Conservation (phyloP, 176 grass and related monocot species). For the Carex cristatella region DNA sequence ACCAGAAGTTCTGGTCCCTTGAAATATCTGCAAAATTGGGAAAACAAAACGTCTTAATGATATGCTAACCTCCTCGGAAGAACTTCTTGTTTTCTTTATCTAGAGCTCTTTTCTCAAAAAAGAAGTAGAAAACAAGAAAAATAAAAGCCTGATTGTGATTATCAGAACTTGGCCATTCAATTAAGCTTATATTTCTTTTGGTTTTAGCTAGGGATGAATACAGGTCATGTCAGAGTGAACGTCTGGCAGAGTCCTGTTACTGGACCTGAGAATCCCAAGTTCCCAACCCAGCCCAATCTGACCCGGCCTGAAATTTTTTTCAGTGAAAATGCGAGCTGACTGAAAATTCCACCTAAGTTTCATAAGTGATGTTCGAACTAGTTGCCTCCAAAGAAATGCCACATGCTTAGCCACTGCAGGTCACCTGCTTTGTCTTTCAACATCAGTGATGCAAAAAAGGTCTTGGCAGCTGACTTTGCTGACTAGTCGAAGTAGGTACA, state of each 20-base stretch:
- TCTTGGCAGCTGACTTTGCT: background rate
- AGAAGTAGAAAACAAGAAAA: background rate
- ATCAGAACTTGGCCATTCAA: background rate
- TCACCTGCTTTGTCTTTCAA: background rate
- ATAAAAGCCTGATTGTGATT: background rate
- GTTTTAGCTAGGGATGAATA: background rate
- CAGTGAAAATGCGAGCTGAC: background rate
- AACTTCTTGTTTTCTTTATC: background rate
- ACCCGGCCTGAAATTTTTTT: background rate
- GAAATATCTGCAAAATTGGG: conserved; percentile 53
- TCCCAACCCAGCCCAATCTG: background rate
- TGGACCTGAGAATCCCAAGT: background rate
- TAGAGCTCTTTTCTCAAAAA: background rate
- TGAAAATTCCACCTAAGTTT: background rate
- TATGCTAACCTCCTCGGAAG: background rate
- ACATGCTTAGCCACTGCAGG: background rate
- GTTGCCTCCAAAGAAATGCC: background rate
- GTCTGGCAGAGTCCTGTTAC: background rate
- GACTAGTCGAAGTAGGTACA: background rate
- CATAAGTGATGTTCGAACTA: background rate
- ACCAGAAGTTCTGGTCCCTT: conserved; percentile 94
- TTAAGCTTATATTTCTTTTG: conserved; percentile 7
- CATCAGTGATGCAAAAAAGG: background rate
- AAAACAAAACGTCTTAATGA: conserved; percentile 7
- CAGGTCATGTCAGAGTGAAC: background rate